These are phyloP conservation scores for Aquanectria penicillioides DNA, from an alignment of 2,329 filamentous ascomycete genomes.

Conservation along the genomic window DNA sequence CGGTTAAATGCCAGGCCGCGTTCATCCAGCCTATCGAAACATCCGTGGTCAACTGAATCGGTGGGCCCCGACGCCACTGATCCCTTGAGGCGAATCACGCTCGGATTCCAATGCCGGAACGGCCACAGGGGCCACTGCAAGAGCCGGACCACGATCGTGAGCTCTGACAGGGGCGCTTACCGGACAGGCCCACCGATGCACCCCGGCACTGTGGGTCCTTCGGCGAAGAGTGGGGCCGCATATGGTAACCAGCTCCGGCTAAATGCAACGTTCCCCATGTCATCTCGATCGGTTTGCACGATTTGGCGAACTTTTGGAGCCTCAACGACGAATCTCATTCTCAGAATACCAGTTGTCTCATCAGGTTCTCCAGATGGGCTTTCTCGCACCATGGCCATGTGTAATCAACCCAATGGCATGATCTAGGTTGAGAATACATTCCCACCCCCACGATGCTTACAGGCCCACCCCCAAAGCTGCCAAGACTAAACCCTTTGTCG, in stretches of 20 bases:
- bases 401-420: too few species aligned
- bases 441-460: too few species aligned
- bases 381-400: too few species aligned
- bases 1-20: not conserved
- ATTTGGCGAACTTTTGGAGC: too few species aligned
- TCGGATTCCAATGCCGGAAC: not conserved
- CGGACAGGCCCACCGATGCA: too few species aligned
- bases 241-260: not conserved
- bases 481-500: too few species aligned
- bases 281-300: not conserved
- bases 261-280: not conserved
- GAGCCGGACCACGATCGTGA: constrained; percentile 21
- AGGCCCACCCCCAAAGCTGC: too few species aligned
- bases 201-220: not conserved
- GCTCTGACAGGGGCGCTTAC: constrained; percentile 21
- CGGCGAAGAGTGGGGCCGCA: not conserved
- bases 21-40: not conserved
- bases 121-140: not conserved
- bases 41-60: not conserved
- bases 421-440: too few species aligned
- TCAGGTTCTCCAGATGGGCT: too few species aligned
- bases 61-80: not conserved
- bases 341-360: too few species aligned
- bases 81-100: not conserved
- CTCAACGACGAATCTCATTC: too few species aligned